Evolutionary conservation across 108 stramenopile species (phyloP).

Genomic region (Schizochytrium sp.): DNA sequence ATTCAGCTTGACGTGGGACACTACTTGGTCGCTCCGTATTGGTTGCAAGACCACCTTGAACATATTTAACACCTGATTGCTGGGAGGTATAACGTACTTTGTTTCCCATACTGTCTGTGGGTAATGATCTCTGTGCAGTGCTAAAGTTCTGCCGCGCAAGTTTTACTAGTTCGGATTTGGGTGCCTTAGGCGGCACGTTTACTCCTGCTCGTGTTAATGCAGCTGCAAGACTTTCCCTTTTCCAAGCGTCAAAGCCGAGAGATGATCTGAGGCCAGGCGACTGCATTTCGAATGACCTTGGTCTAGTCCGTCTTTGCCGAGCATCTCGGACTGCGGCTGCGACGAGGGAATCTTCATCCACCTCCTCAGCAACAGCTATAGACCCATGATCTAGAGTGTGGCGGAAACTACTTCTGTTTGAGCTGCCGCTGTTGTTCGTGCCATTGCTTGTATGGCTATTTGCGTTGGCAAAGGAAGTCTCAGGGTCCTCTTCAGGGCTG

Average conservation of each 20-base stretch:
- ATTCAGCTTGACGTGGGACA: background rate
- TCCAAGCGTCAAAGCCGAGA: slow-evolving; percentile 48
- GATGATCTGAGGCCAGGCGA: background rate
- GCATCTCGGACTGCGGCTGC: background rate
- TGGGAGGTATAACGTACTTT: slow-evolving; percentile 38
- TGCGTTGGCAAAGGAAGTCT: background rate
- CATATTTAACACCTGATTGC: slow-evolving; percentile 32
- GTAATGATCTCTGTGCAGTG: slow-evolving; percentile 28
- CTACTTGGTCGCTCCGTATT: slow-evolving; percentile 31
- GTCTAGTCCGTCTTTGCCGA: background rate
- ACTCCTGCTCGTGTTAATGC: background rate
- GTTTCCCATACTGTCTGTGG: slow-evolving; percentile 18
- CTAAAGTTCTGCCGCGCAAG: slow-evolving; percentile 20
- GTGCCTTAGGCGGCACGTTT: slow-evolving; percentile 17
- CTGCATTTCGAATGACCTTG: background rate
- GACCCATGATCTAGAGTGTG: no score
- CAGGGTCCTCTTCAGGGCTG: slow-evolving; percentile 4
- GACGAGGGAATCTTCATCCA: background rate
- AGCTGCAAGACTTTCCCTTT: slow-evolving; percentile 3
- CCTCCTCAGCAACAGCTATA: no score
- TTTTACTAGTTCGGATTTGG: background rate
- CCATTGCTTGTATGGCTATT: background rate
- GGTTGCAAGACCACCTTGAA: background rate
- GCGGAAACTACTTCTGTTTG: background rate
- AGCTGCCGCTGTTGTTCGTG: background rate